phyloP scores from a whole-genome alignment of 139 green algal genomes.

The Tetradesmus obliquus region DNA sequence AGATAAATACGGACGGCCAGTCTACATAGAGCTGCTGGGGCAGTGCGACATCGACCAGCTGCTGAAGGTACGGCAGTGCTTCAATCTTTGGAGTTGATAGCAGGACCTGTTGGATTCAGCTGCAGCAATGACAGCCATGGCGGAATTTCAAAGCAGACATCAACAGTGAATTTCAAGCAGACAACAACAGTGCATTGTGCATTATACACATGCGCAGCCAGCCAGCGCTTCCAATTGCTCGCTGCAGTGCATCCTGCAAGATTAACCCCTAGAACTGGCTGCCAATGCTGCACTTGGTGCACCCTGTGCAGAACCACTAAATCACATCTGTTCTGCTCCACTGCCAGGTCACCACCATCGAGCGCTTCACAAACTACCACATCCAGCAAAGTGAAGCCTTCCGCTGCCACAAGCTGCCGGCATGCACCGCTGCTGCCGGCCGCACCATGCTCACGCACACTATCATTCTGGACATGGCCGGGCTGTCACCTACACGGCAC shows the following conservation, averaged over 20 bases:
- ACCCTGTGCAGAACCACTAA: not conserved
- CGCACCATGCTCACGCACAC: conserved; percentile 17
- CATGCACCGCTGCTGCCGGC: conserved; percentile 20
- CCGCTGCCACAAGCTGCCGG: conserved; percentile 33
- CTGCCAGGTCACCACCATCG: conserved; percentile 37
- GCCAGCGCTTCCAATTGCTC: too few relatives aligned
- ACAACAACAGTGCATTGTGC: not conserved
- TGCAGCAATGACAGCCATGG: not conserved
- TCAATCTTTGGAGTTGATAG: too few relatives aligned
- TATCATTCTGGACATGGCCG: conserved; percentile 37
- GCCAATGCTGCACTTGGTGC: not conserved
- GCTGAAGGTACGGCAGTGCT: not conserved
- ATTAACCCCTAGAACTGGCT: not conserved
- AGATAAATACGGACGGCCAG: conserved; percentile 51
- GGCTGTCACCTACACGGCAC: conserved; percentile 12
- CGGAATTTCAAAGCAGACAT: too few relatives aligned
- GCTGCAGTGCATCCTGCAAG: not conserved
- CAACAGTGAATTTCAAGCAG: not conserved
- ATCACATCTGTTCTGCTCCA: too few relatives aligned
- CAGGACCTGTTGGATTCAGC: not conserved
- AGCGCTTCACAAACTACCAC: conserved; percentile 44
- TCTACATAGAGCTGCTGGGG: conserved; percentile 48
- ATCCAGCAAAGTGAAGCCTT: conserved; percentile 46
- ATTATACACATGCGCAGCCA: not conserved
- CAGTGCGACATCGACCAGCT: conserved; percentile 32